These are phyloP conservation scores for Colletotrichum tropicale DNA, from an alignment of 2,329 filamentous ascomycete species.

Conservation along the genomic window DNA sequence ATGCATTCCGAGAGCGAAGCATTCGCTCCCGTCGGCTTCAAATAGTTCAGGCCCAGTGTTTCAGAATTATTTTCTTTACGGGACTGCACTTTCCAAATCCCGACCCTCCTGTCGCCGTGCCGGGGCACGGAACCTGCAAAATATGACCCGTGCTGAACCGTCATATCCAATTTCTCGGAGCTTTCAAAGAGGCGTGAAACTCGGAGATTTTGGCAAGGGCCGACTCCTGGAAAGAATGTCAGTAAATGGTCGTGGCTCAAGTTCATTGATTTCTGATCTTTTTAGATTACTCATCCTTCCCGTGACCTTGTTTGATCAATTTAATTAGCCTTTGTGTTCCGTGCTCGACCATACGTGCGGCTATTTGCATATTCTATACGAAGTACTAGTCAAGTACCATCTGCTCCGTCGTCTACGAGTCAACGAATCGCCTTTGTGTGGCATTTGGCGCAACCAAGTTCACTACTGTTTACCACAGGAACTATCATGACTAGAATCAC, in stretches of 20 bases:
- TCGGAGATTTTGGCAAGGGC: background rate
- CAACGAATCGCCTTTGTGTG: background rate
- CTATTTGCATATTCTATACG: background rate
- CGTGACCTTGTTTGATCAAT: background rate
- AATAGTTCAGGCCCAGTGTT: background rate
- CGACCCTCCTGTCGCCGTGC: background rate
- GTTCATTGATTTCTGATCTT: background rate
- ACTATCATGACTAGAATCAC: background rate
- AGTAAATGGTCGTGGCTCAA: background rate
- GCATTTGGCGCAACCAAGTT: no score
- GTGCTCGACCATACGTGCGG: background rate
- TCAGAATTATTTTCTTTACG: background rate
- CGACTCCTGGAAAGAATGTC: background rate
- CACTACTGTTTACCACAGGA: no score
- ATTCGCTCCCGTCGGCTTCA: background rate
- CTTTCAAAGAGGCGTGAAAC: background rate
- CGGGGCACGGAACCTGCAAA: background rate
- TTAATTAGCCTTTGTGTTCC: background rate
- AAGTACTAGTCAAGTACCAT: rapidly evolving
- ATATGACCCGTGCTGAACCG: background rate
- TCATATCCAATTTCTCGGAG: background rate
- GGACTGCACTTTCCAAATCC: background rate
- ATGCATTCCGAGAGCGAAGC: background rate
- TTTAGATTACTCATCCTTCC: background rate
- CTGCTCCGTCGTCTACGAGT: background rate